Percentiles rank a stretch among this genome's conserved stretches.
phyloP scores from a whole-genome alignment of 805 yeast species.

The Ogataea methylovora region DNA sequence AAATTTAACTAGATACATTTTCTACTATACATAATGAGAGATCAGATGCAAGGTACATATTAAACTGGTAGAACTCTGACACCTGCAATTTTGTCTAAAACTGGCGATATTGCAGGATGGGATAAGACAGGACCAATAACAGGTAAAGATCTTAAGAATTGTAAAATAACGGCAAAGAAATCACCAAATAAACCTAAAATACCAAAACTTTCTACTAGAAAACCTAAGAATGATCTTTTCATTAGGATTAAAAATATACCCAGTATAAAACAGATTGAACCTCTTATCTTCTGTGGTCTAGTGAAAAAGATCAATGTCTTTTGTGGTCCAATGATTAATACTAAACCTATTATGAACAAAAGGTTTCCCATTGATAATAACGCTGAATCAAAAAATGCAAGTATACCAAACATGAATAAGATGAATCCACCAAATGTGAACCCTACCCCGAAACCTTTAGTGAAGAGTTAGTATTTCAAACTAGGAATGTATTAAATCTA shows the following conservation, averaged over 20 bases:
- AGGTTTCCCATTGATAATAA: conserved; percentile 85
- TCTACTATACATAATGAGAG: not conserved
- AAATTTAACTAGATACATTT: not conserved
- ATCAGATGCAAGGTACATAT: not conserved
- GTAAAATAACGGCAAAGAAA: conserved; percentile 82
- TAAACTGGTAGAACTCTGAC: conserved; percentile 61
- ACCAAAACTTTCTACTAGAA: conserved; percentile 80
- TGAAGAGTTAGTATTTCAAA: not conserved
- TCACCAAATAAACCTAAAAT: conserved; percentile 84
- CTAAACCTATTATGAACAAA: conserved; percentile 71
- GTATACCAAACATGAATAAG: conserved; percentile 72
- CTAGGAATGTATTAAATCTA: too few species aligned
- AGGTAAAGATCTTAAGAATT: conserved; percentile 83
- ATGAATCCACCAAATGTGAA: conserved; percentile 81
- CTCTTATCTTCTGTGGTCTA: conserved; percentile 80
- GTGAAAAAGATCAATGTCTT: conserved; percentile 79
- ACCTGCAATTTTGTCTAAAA: conserved; percentile 56
- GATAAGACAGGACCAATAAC: conserved; percentile 78
- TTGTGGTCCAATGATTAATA: conserved; percentile 80
- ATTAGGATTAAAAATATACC: conserved; percentile 73
- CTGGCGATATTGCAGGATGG: conserved; percentile 78
- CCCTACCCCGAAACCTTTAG: conserved; percentile 80
- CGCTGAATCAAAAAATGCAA: conserved; percentile 84
- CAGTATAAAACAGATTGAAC: conserved; percentile 66
- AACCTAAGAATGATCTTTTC: conserved; percentile 79